These are phyloP conservation scores for Penicillium mononematosum DNA, from an alignment of 495 filamentous ascomycete genomes.

Conservation along the genomic window DNA sequence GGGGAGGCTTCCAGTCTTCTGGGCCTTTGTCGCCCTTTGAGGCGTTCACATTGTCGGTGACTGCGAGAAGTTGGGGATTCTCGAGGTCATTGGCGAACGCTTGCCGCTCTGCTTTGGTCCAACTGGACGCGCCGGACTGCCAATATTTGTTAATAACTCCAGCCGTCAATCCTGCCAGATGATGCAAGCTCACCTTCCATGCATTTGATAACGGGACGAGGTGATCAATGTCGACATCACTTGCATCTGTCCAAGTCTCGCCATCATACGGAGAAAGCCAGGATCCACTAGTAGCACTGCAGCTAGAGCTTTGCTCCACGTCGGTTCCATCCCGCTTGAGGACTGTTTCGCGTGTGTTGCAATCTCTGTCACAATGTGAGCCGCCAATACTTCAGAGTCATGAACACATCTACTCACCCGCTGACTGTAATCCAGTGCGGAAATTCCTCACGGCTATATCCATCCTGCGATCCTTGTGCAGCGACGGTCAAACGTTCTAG, in stretches of 20 bases:
- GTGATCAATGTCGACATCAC: conserved; percentile 74
- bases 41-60: conserved; percentile 73
- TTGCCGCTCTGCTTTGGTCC: conserved; percentile 62
- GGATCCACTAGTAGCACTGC: conserved; percentile 55
- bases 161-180: not conserved
- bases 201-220: conserved; percentile 72
- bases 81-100: conserved; percentile 70
- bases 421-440: conserved; percentile 64
- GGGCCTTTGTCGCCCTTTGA: conserved; percentile 66
- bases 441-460: conserved; percentile 63
- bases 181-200: conserved; percentile 56
- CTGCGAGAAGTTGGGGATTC: conserved; percentile 68
- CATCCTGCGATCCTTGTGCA: conserved; percentile 49
- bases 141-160: not conserved
- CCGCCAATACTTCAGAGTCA: not conserved
- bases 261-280: conserved; percentile 72
- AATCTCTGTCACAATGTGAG: conserved; percentile 42
- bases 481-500: conserved; percentile 56
- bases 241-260: conserved; percentile 61
- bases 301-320: conserved; percentile 50
- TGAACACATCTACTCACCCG: conserved; percentile 8
- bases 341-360: conserved; percentile 66
- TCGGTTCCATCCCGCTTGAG: conserved; percentile 64
- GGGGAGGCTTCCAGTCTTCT: conserved; percentile 70
- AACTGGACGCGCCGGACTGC: conserved; percentile 44